A percentile compares a stretch with the other conserved stretches of the same genome.
Evolutionary conservation across 192 early-diverging fungal genomes (phyloP).

Genomic region (Dissophora globulifera): DNA sequence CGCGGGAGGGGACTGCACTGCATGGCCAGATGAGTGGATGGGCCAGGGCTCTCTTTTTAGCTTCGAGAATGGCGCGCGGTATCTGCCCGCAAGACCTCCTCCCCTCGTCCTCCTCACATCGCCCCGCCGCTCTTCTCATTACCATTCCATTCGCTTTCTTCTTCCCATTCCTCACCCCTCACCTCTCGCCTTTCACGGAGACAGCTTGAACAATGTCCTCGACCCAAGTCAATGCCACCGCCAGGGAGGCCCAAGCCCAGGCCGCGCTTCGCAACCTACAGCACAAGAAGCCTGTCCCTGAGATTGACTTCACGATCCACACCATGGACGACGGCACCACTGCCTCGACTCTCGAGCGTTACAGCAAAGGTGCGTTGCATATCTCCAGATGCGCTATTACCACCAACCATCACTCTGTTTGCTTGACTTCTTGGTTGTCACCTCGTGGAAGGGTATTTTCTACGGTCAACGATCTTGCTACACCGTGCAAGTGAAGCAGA

Average conservation of each 20-base stretch:
- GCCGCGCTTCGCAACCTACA: slow-evolving; percentile 52
- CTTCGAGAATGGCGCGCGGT: not conserved
- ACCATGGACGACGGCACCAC: slow-evolving; percentile 76
- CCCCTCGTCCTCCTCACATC: not conserved
- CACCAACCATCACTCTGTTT: no score
- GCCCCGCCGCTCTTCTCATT: not conserved
- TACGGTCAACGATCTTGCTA: no score
- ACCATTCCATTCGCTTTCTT: not conserved
- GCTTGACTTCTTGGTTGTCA: no score
- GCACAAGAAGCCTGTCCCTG: slow-evolving; percentile 61
- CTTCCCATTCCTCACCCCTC: not conserved
- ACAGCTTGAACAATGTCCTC: slow-evolving; percentile 9
- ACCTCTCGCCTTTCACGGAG: not conserved
- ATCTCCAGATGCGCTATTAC: no score
- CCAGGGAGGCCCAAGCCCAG: slow-evolving; percentile 46
- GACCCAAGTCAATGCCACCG: slow-evolving; percentile 5
- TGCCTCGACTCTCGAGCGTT: slow-evolving; percentile 78
- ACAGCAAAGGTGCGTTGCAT: slow-evolving; percentile 73
- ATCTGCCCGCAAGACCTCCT: not conserved
- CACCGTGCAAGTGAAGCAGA: no score
- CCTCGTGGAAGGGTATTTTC: no score
- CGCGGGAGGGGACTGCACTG: no score
- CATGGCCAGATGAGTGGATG: no score
- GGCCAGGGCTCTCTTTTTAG: no score
- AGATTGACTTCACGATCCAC: slow-evolving; percentile 85